Percentiles rank a stretch among this genome's conserved stretches.
phyloP scores from a whole-genome alignment of 1,139 yeast genomes.

The Zygosaccharomyces pseudobailii region DNA sequence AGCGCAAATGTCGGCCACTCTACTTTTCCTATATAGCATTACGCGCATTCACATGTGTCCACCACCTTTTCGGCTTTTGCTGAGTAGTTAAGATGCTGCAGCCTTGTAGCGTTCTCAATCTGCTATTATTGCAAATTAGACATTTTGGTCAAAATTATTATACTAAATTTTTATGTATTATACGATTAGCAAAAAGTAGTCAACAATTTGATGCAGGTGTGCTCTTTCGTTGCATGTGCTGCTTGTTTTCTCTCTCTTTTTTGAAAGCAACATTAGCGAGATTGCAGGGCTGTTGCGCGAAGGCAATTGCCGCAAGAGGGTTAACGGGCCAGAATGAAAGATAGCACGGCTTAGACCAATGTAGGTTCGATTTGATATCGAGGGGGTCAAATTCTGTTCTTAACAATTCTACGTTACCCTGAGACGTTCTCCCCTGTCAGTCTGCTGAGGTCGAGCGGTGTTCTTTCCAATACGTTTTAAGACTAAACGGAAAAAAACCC shows the following conservation, averaged over 20 bases:
- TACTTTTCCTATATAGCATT: no score
- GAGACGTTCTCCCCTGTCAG: background rate
- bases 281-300: background rate
- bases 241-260: background rate
- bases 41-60: no score
- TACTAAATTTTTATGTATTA: no score
- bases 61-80: no score
- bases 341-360: background rate
- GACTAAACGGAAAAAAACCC: background rate
- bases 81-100: no score
- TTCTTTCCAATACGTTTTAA: no score
- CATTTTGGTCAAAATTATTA: no score
- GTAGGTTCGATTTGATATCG: background rate
- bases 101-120: no score
- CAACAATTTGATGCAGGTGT: background rate
- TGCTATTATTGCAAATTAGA: no score
- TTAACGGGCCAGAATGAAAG: background rate
- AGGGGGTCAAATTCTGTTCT: background rate
- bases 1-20: no score
- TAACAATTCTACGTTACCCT: background rate
- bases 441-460: background rate
- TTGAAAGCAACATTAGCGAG: background rate
- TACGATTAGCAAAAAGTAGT: background rate
- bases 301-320: constrained; percentile 13
- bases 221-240: background rate